phyloP scores from a whole-genome alignment of 306 rosid genomes.

The Leucaena leucocephala region DNA sequence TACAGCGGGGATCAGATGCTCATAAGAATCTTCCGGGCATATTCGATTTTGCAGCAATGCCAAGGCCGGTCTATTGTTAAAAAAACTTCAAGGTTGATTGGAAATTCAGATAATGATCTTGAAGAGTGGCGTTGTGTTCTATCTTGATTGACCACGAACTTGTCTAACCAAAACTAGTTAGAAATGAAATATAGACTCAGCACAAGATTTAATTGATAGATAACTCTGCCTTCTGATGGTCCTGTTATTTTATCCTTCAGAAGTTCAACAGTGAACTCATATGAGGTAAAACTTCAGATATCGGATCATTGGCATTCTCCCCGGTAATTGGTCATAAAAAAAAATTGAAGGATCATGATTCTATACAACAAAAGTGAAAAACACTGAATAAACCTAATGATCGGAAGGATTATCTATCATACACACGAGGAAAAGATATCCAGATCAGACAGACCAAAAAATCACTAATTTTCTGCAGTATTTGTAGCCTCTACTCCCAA shows the following conservation, averaged over 20 bases:
- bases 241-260: background rate
- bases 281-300: no score
- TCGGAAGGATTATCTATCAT: constrained; percentile 13
- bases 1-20: background rate
- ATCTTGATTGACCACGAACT: no score
- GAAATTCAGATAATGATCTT: background rate
- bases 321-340: background rate
- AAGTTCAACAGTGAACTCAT: background rate
- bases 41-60: background rate
- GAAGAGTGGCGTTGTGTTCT: no score
- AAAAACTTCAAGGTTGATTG: no score
- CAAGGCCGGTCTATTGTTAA: background rate
- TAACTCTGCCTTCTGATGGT: background rate
- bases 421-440: constrained; percentile 32
- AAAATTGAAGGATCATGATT: constrained; percentile 4
- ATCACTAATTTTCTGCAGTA: constrained; percentile 35
- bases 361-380: constrained; percentile 15
- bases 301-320: no score
- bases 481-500: constrained; percentile 27
- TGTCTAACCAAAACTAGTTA: background rate
- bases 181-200: no score
- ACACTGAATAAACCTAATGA: constrained; percentile 4
- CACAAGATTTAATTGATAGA: background rate
- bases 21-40: background rate
- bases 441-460: constrained; percentile 21